A percentile compares a stretch with the other conserved stretches of the same genome.
Conservation (phyloP, 768 basidiomycete species). For the Pulveroboletus ravenelii region DNA sequence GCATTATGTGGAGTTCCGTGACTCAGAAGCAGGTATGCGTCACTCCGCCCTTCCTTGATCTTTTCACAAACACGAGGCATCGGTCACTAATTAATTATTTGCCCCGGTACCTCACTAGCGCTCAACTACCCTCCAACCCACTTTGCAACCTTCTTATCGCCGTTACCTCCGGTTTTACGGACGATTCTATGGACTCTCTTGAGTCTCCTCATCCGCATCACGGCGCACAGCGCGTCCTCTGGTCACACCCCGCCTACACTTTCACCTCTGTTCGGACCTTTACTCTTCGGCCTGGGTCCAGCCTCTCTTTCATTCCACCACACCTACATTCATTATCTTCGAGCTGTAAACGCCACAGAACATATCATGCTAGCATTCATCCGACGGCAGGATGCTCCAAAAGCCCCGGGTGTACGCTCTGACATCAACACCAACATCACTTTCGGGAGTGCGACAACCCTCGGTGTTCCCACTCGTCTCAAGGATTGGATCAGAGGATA, state of each 20-base stretch:
- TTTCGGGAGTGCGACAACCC: slow-evolving; percentile 50
- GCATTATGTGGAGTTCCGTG: slow-evolving; percentile 74
- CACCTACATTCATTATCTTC: slow-evolving; percentile 69
- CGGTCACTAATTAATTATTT: slow-evolving; percentile 16
- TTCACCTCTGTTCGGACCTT: slow-evolving; percentile 83
- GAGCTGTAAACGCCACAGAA: slow-evolving; percentile 82
- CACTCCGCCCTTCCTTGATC: slow-evolving; percentile 17
- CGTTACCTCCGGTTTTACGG: slow-evolving; percentile 49
- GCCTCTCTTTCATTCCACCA: slow-evolving; percentile 48
- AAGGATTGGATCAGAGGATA: slow-evolving; percentile 91
- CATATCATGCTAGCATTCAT: slow-evolving; percentile 91
- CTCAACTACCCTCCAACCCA: slow-evolving; percentile 65
- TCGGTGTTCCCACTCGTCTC: slow-evolving; percentile 78
- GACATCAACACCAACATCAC: slow-evolving; percentile 31
- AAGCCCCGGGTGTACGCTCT: slow-evolving; percentile 24
- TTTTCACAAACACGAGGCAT: slow-evolving; percentile 24
- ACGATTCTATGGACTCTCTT: slow-evolving; percentile 66
- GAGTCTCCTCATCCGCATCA: slow-evolving; percentile 75
- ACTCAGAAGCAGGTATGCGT: slow-evolving; percentile 72
- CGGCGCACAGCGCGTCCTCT: slow-evolving; percentile 77
- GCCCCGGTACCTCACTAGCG: slow-evolving; percentile 31
- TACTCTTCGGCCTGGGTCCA: slow-evolving; percentile 77
- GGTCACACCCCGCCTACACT: slow-evolving; percentile 91
- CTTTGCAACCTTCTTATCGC: slow-evolving; percentile 63
- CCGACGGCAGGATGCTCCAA: slow-evolving; percentile 68